Evolutionary conservation across 441 rosid genomes (phyloP).

Genomic region (Capsella rubella): DNA sequence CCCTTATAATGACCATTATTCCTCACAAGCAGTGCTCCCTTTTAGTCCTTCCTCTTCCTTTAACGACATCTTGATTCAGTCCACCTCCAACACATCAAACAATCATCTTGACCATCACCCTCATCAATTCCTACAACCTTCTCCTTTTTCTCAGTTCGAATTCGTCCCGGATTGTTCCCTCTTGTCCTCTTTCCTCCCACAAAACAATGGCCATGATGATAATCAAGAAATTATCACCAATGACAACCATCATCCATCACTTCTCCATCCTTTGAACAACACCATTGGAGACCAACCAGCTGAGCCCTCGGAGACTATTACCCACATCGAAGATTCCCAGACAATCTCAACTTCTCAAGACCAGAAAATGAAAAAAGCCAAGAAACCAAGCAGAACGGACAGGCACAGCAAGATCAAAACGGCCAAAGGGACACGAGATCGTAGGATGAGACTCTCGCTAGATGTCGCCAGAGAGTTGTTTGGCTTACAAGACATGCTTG

Average conservation of each 20-base stretch:
- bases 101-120: constrained; percentile 33
- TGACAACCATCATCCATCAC: constrained; percentile 28
- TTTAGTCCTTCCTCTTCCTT: constrained; percentile 50
- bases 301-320: constrained; percentile 45
- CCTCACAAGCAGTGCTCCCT: constrained; percentile 41
- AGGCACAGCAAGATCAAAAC: constrained; percentile 93
- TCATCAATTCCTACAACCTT: constrained; percentile 46
- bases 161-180: constrained; percentile 42
- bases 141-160: constrained; percentile 54
- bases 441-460: constrained; percentile 90
- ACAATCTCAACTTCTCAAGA: constrained; percentile 30
- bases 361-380: constrained; percentile 37
- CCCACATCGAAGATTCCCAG: constrained; percentile 47
- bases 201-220: constrained; percentile 37
- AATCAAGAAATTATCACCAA: constrained; percentile 17
- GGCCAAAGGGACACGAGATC: constrained; percentile 83
- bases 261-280: constrained; percentile 34
- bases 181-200: constrained; percentile 42
- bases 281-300: constrained; percentile 23
- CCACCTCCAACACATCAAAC: constrained; percentile 44
- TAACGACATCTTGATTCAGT: constrained; percentile 33
- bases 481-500: constrained; percentile 83
- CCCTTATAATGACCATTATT: constrained; percentile 48
- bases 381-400: constrained; percentile 67
- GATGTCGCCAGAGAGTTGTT: constrained; percentile 82